A percentile compares a stretch with the other conserved stretches of the same genome.
Evolutionary conservation across 2,329 filamentous ascomycete genomes (phyloP).

Genomic region (Trichoderma sp.): DNA sequence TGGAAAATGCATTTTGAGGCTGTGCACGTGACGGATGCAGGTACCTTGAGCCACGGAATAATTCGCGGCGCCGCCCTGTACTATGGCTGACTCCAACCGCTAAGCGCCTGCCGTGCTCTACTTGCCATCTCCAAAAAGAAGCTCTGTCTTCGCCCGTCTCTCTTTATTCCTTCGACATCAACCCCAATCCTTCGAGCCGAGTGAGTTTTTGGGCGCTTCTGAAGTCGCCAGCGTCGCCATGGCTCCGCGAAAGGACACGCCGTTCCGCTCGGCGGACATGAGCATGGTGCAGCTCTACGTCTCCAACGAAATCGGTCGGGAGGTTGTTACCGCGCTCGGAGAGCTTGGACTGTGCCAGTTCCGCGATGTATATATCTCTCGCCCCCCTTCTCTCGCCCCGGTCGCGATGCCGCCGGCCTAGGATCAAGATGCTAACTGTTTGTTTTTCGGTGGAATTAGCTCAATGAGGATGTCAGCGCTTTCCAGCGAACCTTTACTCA

Average conservation of each 20-base stretch:
- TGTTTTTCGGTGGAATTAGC: constrained; percentile 95
- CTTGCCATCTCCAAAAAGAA: neutral
- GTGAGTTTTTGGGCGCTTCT: constrained; percentile 39
- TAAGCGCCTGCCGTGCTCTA: constrained; percentile 3
- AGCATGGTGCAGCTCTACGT: constrained; percentile 99
- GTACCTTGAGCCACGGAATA: constrained; percentile 34
- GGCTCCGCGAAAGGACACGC: constrained; percentile 78
- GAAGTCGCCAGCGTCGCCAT: constrained; percentile 47
- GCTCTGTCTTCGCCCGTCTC: neutral
- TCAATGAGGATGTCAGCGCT: constrained; percentile 89
- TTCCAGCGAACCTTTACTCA: constrained; percentile 98
- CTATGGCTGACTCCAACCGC: constrained; percentile 23
- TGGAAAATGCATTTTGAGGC: neutral
- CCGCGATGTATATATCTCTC: constrained; percentile 73
- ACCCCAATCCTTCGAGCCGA: constrained; percentile 34
- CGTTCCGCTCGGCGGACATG: constrained; percentile 99
- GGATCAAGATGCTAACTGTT: constrained; percentile 34
- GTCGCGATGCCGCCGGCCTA: neutral
- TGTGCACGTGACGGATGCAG: constrained; percentile 36
- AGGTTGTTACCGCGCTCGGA: constrained; percentile 94
- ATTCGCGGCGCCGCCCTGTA: constrained; percentile 32
- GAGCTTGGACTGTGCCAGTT: constrained; percentile 97
- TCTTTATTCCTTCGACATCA: constrained; percentile 33
- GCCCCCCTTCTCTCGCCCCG: neutral
- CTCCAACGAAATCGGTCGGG: constrained; percentile 96